Evolutionary conservation across 805 yeast species (phyloP), one percentile per base, ranked within the genome.

Genomic region (Myxozyma mucilagina): DNA sequence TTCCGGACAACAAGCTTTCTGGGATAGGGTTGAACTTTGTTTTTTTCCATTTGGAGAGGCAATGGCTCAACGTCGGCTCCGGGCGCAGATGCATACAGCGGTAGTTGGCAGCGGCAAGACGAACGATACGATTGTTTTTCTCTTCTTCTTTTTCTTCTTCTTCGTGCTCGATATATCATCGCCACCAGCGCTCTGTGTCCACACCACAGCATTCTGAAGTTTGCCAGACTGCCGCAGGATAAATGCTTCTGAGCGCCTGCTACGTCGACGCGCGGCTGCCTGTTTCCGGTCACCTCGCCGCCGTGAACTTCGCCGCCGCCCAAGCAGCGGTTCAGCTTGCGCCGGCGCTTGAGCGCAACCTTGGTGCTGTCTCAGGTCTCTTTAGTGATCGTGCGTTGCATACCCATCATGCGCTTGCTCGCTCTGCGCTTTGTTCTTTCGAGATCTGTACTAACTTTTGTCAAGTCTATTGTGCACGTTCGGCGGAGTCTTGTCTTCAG

Each of bases 221-320:
- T 42, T 10, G 45, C 20, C 34, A 29, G 16, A 18, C 16, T 36
- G 42, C 18, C 9, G 38, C n/a, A 35, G 14, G 42, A 42, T n/a
- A 11, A 6, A 56, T 49, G 59, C 55, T 18, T 34, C 24, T 56
- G 24, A 18, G 50, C 29, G 59, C 59, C 35, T 56, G 59, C 55
- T 56, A 56, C 41, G 43, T 56, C n/a, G 39, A 48, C 35, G 43
- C 59, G n/a, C 48, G 48, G 29, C 18, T 49, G 31, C 34, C 49
- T 14, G 43, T 35, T 16, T 41, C 59, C 11, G 53, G 54, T 20
- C 53, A 34, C 29, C 47, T 36, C 14, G 39, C 16, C 38, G 47
- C 35, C 31, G 10, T 13, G 36, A 20, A 18, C n/a, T 18, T 16
- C n/a, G 41, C 31, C 29, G 29, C 29, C 29, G 29, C 29, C 29